A percentile compares a stretch with the other conserved stretches of the same genome.
phyloP scores from a whole-genome alignment of 1,284 basidiomycete species.

The Rhodotorula sp. region DNA sequence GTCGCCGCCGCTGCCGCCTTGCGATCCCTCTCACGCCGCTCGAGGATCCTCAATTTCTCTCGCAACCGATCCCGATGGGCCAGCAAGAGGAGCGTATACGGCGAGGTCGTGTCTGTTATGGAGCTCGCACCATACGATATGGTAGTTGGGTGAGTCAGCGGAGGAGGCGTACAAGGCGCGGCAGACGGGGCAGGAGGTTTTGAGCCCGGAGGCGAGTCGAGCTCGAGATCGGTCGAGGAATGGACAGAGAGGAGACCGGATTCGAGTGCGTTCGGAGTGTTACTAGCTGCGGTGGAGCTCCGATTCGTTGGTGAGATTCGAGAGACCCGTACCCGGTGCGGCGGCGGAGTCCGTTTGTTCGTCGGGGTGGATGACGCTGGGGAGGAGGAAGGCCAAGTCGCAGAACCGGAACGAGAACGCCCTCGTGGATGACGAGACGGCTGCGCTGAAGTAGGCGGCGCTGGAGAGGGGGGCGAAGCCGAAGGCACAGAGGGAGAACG shows the following conservation, averaged over 20 bases:
- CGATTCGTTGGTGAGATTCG: not conserved
- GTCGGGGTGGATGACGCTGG: not conserved
- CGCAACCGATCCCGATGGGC: slow-evolving; percentile 18
- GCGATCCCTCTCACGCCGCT: slow-evolving; percentile 22
- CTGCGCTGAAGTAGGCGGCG: too few relatives aligned
- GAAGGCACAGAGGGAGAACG: too few relatives aligned
- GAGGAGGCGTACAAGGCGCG: not conserved
- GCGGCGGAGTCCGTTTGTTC: not conserved
- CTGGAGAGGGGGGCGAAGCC: too few relatives aligned
- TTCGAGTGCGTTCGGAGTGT: too few relatives aligned
- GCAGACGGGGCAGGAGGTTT: not conserved
- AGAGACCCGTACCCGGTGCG: not conserved
- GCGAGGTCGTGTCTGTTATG: slow-evolving; percentile 1
- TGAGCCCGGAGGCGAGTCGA: not conserved
- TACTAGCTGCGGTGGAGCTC: too few relatives aligned
- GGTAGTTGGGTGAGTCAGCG: not conserved
- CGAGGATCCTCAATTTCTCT: slow-evolving; percentile 25
- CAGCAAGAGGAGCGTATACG: slow-evolving; percentile 18
- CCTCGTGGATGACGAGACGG: too few relatives aligned
- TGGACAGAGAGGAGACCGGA: slow-evolving; percentile 9
- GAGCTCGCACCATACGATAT: too few relatives aligned
- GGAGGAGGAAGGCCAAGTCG: not conserved
- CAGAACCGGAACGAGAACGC: too few relatives aligned
- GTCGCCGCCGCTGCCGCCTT: not conserved
- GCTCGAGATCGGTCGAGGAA: slow-evolving; percentile 21